Conservation (phyloP, 2,329 filamentous ascomycete genomes). For the Venturia carpophila region DNA sequence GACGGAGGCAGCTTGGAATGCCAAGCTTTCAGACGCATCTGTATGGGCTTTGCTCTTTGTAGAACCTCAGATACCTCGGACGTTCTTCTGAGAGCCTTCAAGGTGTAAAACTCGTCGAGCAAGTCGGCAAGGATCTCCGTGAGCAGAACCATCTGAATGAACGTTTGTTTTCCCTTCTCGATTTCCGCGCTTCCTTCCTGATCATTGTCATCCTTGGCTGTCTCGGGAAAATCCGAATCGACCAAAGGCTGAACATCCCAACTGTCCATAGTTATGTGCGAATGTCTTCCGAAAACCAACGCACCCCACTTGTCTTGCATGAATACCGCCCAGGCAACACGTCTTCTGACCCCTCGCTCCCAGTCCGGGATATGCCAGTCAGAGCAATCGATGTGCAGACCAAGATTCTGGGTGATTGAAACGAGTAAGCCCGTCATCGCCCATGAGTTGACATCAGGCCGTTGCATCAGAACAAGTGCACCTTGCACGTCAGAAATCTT, state of each 20-base stretch:
- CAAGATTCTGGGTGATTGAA: constrained; percentile 31
- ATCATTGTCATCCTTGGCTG: constrained; percentile 27
- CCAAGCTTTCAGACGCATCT: constrained; percentile 47
- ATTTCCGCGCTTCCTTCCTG: constrained; percentile 30
- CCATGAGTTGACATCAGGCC: constrained; percentile 29
- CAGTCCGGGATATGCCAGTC: constrained; percentile 55
- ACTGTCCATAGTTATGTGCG: constrained; percentile 45
- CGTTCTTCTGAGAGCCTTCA: constrained; percentile 37
- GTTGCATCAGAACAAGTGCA: constrained; percentile 32
- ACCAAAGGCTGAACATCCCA: constrained; percentile 47
- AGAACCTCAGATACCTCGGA: constrained; percentile 41
- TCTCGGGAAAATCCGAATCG: constrained; percentile 38
- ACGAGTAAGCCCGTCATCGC: constrained; percentile 31
- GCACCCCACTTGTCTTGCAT: constrained; percentile 55
- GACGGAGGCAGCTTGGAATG: constrained; percentile 38
- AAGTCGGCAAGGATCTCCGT: constrained; percentile 45
- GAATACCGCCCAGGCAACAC: constrained; percentile 56
- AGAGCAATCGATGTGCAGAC: constrained; percentile 48
- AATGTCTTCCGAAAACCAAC: constrained; percentile 50
- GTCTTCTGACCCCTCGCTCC: constrained; percentile 55
- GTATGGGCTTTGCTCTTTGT: constrained; percentile 46
- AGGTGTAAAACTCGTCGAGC: constrained; percentile 45
- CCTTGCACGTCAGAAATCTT: constrained; percentile 37
- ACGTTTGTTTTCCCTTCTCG: constrained; percentile 33
- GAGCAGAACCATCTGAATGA: constrained; percentile 45